A percentile compares a stretch with the other conserved stretches of the same genome.
These are phyloP conservation scores for Brassica napus DNA, from an alignment of 345 rosid species.

Conservation along the genomic window Da-Ae NC_063434.1:2319001-2319500, in stretches of 20 bases:
- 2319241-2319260: constrained; percentile 1
- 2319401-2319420: constrained; percentile 17
- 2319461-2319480: constrained; percentile 27
- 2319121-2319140: not conserved
- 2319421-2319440: not conserved
- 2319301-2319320: constrained; percentile 5
- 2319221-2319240: constrained; percentile 31
- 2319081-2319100: not conserved
- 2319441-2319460: constrained; percentile 27
- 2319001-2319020: constrained; percentile 4
- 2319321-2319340: constrained; percentile 19
- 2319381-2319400: not conserved
- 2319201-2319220: constrained; percentile 39
- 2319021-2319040: not conserved
- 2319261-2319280: constrained; percentile 1
- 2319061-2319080: not conserved
- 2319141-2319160: constrained; percentile 43
- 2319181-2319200: constrained; percentile 61
- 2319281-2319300: constrained; percentile 20
- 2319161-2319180: constrained; percentile 56
- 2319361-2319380: not conserved
- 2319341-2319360: not conserved
- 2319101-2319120: not conserved
- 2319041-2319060: constrained; percentile 4
- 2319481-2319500: constrained; percentile 35